Base-by-base conservation (phyloP, 2,329 filamentous ascomycete species). In the Aspergillus tubingensis region DNA sequence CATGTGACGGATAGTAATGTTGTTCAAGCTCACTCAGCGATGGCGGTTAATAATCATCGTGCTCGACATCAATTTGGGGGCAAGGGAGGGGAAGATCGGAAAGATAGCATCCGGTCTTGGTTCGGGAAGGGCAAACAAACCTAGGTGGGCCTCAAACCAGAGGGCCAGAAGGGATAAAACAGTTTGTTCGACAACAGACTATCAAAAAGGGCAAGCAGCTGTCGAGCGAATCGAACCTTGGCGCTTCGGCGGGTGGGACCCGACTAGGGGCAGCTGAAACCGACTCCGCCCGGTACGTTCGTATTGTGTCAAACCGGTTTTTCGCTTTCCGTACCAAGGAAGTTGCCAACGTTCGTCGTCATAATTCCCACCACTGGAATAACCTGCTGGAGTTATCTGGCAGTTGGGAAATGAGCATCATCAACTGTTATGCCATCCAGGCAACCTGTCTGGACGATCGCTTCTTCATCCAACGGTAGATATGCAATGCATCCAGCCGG, bases 221-320 rank as follows among this genome's bases (percentile, higher is more conserved):
- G 47, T 50, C 47, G 47, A 30, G 47, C 41, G 47, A 50, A 30
- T 17, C 44, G 44, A 49, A 49, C 44, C 41, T 49, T 49, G 44
- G 44, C 44, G 44, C 44, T 49, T 49, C 44, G 44, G 23, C 44
- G 23, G 23, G 47, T 50, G 47, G 47, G 47, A 30, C 47, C 25
- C 47, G 47, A 50, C 47, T 30, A 50, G 47, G 47, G 47, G 47
- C 25, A 50, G 47, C 47, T 50, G 47, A 50, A 50, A 50, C 47
- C 47, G 25, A 49, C 44, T 49, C 44, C 47, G 27, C 25, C 25
- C 25, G 47, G 23, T 30, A 30, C 47, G 32, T 15, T 15, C 15
- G 47, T 30, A 50, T 50, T 27, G 25, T 27, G 15, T n/a, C 23
- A 32, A 50, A 50, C 47, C 25, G 25, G 47, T 50, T 50, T 50